Percentiles rank a stretch among this genome's conserved stretches.
Evolutionary conservation across 768 basidiomycete species (phyloP).

Genomic region (Dentipellis fragilis): DNA sequence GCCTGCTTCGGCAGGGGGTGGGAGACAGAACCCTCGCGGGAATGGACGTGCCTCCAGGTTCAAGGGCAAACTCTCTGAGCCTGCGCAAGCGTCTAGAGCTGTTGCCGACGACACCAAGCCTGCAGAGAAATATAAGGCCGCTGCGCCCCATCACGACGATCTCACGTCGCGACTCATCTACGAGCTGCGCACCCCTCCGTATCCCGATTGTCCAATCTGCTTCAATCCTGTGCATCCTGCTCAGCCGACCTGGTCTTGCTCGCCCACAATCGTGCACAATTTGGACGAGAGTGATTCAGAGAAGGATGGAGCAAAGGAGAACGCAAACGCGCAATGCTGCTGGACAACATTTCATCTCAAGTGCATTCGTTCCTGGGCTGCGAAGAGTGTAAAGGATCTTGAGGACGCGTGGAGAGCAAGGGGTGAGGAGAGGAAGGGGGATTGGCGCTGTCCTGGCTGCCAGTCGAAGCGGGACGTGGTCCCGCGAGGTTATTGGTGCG

Average conservation of each 20-base stretch:
- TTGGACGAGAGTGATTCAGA: constrained; percentile 15
- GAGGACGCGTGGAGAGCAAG: constrained; percentile 64
- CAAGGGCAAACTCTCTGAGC: constrained; percentile 3
- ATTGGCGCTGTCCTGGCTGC: constrained; percentile 94
- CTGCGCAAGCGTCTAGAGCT: not conserved
- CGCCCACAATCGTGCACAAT: constrained; percentile 42
- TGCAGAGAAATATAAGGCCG: constrained; percentile 1
- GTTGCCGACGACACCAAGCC: not conserved
- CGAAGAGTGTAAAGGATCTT: constrained; percentile 66
- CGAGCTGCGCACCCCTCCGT: constrained; percentile 58
- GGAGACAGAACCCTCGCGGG: not conserved
- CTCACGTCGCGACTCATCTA: constrained; percentile 66
- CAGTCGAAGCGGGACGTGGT: constrained; percentile 64
- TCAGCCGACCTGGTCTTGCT: constrained; percentile 84
- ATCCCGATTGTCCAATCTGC: constrained; percentile 76
- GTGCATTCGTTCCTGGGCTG: constrained; percentile 85
- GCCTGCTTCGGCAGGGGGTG: not conserved
- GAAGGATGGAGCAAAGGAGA: constrained; percentile 2
- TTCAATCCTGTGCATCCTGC: constrained; percentile 70
- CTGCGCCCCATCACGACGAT: constrained; percentile 35
- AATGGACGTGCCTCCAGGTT: constrained; percentile 3
- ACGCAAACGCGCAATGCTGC: constrained; percentile 49
- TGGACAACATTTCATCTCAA: constrained; percentile 88
- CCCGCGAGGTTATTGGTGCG: constrained; percentile 58
- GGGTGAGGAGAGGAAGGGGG: constrained; percentile 57